Percentiles rank a stretch among this genome's conserved stretches.
Evolutionary conservation across 208 protist species (phyloP).

Genomic region (Crithidia fasciculata): DNA sequence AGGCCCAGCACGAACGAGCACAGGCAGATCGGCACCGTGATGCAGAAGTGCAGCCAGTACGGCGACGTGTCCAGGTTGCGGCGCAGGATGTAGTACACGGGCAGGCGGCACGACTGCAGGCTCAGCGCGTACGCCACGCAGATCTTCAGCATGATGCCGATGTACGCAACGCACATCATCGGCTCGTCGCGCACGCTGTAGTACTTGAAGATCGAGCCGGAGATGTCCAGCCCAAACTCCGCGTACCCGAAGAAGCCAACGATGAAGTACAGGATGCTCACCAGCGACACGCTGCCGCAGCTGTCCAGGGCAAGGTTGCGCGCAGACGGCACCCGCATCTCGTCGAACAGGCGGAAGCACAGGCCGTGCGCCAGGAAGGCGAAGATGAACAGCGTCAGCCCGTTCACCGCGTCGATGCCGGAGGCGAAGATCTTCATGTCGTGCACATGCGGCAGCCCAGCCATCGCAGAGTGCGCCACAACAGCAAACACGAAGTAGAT

Average conservation of each 20-base stretch:
- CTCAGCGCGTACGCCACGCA: conserved; percentile 62
- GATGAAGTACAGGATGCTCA: conserved; percentile 55
- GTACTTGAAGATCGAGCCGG: conserved; percentile 44
- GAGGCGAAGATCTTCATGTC: conserved; percentile 42
- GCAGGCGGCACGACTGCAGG: conserved; percentile 38
- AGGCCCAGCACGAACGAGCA: conserved; percentile 53
- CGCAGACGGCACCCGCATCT: conserved; percentile 24
- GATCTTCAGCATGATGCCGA: conserved; percentile 58
- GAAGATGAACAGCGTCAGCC: conserved; percentile 61
- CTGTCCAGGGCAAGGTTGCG: conserved; percentile 21
- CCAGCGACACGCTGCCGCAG: conserved; percentile 41
- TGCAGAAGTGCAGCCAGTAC: conserved; percentile 42
- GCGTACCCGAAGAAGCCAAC: conserved; percentile 71
- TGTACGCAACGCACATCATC: conserved; percentile 55
- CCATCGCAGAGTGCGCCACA: conserved; percentile 43
- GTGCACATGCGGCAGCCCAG: conserved; percentile 37
- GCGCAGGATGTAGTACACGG: conserved; percentile 46
- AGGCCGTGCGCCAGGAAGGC: conserved; percentile 55
- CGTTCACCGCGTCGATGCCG: conserved; percentile 42
- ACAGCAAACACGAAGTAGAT: conserved; percentile 68
- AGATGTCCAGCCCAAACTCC: conserved; percentile 47
- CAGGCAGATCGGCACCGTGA: conserved; percentile 32
- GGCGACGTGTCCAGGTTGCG: conserved; percentile 36
- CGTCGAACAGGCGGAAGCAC: conserved; percentile 39
- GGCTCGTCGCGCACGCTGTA: conserved; percentile 35